Percentiles rank a stretch among this genome's conserved stretches.
These are phyloP conservation scores for Trichoderma reesei DNA, from an alignment of 495 filamentous ascomycete genomes.

Conservation along the genomic window DNA sequence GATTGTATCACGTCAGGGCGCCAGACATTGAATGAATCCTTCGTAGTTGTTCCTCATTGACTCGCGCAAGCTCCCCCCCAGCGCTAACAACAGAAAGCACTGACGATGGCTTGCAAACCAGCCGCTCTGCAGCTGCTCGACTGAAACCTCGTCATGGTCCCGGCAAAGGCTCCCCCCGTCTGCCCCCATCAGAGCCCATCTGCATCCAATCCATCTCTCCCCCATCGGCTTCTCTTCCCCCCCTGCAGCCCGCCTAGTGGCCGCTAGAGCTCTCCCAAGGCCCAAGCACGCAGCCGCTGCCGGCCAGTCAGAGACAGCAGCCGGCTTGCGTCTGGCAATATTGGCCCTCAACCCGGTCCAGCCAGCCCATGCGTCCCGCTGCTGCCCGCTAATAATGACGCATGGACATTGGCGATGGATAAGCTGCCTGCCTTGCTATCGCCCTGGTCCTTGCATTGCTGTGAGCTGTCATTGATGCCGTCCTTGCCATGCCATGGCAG, in stretches of 20 bases:
- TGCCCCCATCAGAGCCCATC: too few species aligned
- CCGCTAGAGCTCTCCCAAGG: neutral
- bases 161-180: too few species aligned
- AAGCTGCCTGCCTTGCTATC: neutral
- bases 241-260: neutral
- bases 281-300: neutral
- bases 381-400: slow-evolving; percentile 1
- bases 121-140: too few species aligned
- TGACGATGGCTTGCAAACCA: too few species aligned
- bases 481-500: neutral
- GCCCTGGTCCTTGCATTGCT: slow-evolving; percentile 1
- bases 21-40: too few species aligned
- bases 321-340: neutral
- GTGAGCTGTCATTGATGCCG: slow-evolving; percentile 7
- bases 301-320: neutral
- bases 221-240: too few species aligned
- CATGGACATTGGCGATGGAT: neutral
- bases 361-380: neutral
- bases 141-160: too few species aligned
- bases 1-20: too few species aligned
- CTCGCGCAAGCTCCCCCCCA: too few species aligned
- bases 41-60: too few species aligned
- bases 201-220: neutral
- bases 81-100: too few species aligned
- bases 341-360: neutral